A percentile compares a stretch with the other conserved stretches of the same genome.
phyloP scores from a whole-genome alignment of 108 stramenopile species.

The Phaeodactylum tricornutum region DNA sequence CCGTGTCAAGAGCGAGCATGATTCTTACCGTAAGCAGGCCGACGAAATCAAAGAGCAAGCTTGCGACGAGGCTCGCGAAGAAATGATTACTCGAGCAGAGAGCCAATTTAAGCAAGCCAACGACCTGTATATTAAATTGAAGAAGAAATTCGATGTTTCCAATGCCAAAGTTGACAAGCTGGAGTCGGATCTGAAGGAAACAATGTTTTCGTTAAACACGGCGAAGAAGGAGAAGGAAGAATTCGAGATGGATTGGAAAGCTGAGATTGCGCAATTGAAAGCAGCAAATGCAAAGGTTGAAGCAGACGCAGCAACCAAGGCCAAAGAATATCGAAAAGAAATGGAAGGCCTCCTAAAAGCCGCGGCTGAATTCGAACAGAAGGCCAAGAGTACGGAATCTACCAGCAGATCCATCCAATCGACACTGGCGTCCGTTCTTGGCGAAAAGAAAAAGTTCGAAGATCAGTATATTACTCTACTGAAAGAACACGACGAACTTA shows the following conservation, averaged over 20 bases:
- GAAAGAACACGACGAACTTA: slow-evolving; percentile 25
- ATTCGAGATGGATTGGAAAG: slow-evolving; percentile 12
- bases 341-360: slow-evolving; percentile 17
- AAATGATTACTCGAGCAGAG: slow-evolving; percentile 46
- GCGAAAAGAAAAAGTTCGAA: slow-evolving; percentile 21
- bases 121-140: slow-evolving; percentile 31
- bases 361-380: slow-evolving; percentile 14
- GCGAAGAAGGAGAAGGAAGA: slow-evolving; percentile 17
- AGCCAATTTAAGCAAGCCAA: slow-evolving; percentile 38
- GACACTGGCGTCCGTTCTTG: slow-evolving; percentile 14
- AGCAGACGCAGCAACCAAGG: slow-evolving; percentile 13
- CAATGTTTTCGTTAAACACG: slow-evolving; percentile 13
- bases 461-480: background rate
- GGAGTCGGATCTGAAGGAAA: slow-evolving; percentile 23
- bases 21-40: slow-evolving; percentile 13
- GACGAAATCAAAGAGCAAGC: slow-evolving; percentile 20
- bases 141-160: slow-evolving; percentile 31
- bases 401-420: slow-evolving; percentile 17
- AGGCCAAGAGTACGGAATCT: slow-evolving; percentile 16
- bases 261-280: slow-evolving; percentile 37
- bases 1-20: slow-evolving; percentile 17
- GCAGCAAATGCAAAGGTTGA: slow-evolving; percentile 22
- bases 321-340: slow-evolving; percentile 15
- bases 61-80: slow-evolving; percentile 26
- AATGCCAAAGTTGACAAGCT: slow-evolving; percentile 15